A percentile compares a stretch with the other conserved stretches of the same genome.
Conservation (phyloP, 306 rosid species). For the Lathyrus aphaca region DNA sequence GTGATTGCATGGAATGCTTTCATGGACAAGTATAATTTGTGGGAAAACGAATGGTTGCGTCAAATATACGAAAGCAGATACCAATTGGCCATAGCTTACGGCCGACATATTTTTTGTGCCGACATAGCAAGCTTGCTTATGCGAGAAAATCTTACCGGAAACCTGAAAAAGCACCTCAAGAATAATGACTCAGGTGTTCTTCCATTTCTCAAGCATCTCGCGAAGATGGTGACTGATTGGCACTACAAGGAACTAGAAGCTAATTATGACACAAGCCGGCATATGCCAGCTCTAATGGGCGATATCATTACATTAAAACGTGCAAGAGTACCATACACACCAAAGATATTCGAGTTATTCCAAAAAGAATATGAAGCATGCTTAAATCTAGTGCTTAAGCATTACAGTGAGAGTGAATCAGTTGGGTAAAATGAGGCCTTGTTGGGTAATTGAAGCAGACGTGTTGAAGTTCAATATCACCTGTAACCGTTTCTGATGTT, state of each 20-base stretch:
- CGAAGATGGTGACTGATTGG: constrained; percentile 54
- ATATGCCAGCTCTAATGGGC: constrained; percentile 58
- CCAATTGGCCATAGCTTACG: constrained; percentile 57
- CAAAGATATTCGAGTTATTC: constrained; percentile 54
- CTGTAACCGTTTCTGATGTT: constrained; percentile 46
- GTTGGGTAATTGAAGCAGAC: constrained; percentile 76
- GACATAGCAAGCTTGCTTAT: constrained; percentile 46
- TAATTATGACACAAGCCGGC: constrained; percentile 52
- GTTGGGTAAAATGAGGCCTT: constrained; percentile 65
- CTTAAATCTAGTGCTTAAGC: constrained; percentile 55
- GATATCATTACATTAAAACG: constrained; percentile 55
- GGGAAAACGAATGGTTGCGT: constrained; percentile 55
- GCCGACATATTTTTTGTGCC: constrained; percentile 54
- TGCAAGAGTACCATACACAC: constrained; percentile 59
- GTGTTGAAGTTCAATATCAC: constrained; percentile 63
- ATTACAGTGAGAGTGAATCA: constrained; percentile 45
- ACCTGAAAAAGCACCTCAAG: constrained; percentile 53
- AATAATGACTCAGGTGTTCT: constrained; percentile 43
- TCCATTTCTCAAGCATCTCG: constrained; percentile 55
- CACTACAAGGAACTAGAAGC: constrained; percentile 65
- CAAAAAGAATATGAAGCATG: constrained; percentile 61
- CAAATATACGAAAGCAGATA: constrained; percentile 51
- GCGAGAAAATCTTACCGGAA: constrained; percentile 47
- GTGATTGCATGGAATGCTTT: constrained; percentile 57
- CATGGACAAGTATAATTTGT: constrained; percentile 48